Conservation (phyloP, 1,284 basidiomycete species). For the Trametes versicolor region DNA sequence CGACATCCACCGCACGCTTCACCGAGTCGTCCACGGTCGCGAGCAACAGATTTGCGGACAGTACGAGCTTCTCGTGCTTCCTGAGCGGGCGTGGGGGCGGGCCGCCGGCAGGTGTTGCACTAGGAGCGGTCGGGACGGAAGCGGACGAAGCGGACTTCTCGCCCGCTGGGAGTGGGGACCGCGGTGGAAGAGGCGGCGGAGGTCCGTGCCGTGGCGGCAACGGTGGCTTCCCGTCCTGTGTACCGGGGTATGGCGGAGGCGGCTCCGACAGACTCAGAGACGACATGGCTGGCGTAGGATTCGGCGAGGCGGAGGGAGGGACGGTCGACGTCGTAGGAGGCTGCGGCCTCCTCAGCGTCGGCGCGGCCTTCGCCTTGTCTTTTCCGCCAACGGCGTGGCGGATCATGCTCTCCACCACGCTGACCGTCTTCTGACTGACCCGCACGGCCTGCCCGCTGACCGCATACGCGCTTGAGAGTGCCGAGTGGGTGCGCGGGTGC, state of each 20-base stretch:
- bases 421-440: constrained; percentile 71
- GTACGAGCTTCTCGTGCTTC: constrained; percentile 58
- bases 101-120: constrained; percentile 7
- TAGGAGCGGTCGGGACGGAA: background rate
- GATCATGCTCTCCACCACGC: constrained; percentile 70
- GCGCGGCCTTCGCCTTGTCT: constrained; percentile 23
- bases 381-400: constrained; percentile 51
- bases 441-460: constrained; percentile 73
- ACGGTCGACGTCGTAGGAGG: constrained; percentile 5
- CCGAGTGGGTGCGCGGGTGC: constrained; percentile 66
- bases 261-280: constrained; percentile 6
- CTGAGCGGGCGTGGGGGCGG: constrained; percentile 29
- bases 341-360: background rate
- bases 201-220: constrained; percentile 34
- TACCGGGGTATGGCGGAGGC: constrained; percentile 25
- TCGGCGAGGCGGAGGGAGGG: background rate
- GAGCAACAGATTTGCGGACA: constrained; percentile 79
- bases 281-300: background rate
- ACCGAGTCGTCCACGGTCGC: constrained; percentile 76
- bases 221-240: constrained; percentile 33
- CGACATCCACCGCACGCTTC: constrained; percentile 65
- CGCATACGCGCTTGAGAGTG: constrained; percentile 68
- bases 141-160: constrained; percentile 21
- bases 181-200: constrained; percentile 24
- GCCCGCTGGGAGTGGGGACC: constrained; percentile 13